A percentile compares a stretch with the other conserved stretches of the same genome.
Conservation (phyloP, 2,329 filamentous ascomycete species). For the Purpureocillium lavendulum region DNA sequence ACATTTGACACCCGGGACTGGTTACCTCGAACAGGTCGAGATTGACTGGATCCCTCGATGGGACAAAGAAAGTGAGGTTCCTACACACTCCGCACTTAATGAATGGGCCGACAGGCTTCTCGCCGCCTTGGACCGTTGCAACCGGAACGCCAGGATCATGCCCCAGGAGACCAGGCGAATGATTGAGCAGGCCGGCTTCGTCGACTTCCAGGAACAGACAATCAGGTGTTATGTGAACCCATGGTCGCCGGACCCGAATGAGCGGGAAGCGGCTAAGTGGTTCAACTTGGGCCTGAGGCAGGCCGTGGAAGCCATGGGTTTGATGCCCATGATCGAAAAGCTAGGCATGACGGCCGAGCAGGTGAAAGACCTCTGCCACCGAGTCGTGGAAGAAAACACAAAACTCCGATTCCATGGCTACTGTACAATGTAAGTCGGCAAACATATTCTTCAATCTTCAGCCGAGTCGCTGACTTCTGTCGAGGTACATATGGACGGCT, state of each 20-base stretch:
- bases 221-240: slow-evolving; percentile 66
- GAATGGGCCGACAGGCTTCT: slow-evolving; percentile 64
- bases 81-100: slow-evolving; percentile 46
- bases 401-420: slow-evolving; percentile 62
- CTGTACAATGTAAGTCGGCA: slow-evolving; percentile 61
- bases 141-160: slow-evolving; percentile 56
- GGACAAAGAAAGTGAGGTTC: slow-evolving; percentile 59
- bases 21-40: slow-evolving; percentile 80
- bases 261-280: slow-evolving; percentile 67
- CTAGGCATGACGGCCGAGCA: slow-evolving; percentile 42
- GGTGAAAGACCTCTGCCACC: slow-evolving; percentile 52
- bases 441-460: too few species aligned
- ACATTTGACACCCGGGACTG: slow-evolving; percentile 67
- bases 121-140: slow-evolving; percentile 56
- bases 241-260: slow-evolving; percentile 57
- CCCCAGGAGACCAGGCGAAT: slow-evolving; percentile 41
- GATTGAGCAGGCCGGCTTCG: slow-evolving; percentile 66
- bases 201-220: slow-evolving; percentile 64
- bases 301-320: slow-evolving; percentile 63
- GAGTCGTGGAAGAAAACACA: slow-evolving; percentile 61
- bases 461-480: too few species aligned
- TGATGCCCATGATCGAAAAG: slow-evolving; percentile 59
- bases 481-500: slow-evolving; percentile 14
- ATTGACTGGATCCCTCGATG: slow-evolving; percentile 73
- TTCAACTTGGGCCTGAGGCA: slow-evolving; percentile 73